Base-by-base conservation (phyloP, 1,284 basidiomycete species). In the Microbotryum lychnidis-dioicae region DNA sequence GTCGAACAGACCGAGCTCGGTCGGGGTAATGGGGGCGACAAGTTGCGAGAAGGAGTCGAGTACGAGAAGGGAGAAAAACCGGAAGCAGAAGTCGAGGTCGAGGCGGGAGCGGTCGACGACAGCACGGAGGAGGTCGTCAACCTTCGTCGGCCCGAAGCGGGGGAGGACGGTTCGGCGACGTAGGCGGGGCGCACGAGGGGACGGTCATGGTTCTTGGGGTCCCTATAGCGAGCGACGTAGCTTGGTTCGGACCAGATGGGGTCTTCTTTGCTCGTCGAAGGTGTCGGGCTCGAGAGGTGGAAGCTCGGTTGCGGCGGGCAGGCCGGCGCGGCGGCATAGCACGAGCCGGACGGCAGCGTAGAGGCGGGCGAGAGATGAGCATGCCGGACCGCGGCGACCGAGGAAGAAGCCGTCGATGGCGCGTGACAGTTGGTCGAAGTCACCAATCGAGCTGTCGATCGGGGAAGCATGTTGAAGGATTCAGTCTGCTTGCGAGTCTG, bases 141-240 rank as follows among this genome's bases (percentile, higher is more conserved):
- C 48, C 48, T 7, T 27, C 21, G 21, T 50, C 27, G 48, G 16
- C 27, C 21, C 27, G 48, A 21, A 50, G 23, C 33, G n/a, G 51
- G 31, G 25, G 51, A 53, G 10, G 51, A n/a, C 20, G 51, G 16
- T 42, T 42, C 37, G 37, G 37, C 37, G 16, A 42, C 37, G 37
- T 48, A 54, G 57, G 48, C 9, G 52, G 42, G 50, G 42, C 37
- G 48, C 23, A 21, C 16, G 23, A 63, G 48, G 23, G 58, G 57
- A 8, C 51, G 45, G 42, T 71, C 70, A 60, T 66, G 69, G 7
- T 50, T 47, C 1, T 42, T 27, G 7, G 67, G 69, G 50, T 65
- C 55, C 42, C 70, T 56, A 47, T 71, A 71, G n/a, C 67, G 54
- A 0, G 53, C 42, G 50, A 67, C 54, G 61, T 70, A 71, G 12